Conservation (phyloP, 2,329 filamentous ascomycete genomes). For the Alternaria panax region DNA sequence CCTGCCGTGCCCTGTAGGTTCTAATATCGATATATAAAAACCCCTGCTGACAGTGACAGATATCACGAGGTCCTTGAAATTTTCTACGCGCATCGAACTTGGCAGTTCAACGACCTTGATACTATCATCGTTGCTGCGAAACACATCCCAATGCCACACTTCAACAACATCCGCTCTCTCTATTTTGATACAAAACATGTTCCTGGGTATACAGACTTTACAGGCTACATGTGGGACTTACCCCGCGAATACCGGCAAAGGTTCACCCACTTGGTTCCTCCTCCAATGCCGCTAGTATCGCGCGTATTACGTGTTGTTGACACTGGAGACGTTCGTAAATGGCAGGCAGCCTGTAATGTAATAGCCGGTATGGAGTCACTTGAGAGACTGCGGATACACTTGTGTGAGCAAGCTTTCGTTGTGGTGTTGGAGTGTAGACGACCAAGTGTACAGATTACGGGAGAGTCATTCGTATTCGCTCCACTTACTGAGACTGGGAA, state of each 20-base stretch:
- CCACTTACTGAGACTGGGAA: neutral
- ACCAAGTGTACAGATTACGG: neutral
- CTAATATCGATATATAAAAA: neutral
- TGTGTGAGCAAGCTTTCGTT: neutral
- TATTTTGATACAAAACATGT: neutral
- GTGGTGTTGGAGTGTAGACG: neutral
- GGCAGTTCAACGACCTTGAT: conserved; percentile 3
- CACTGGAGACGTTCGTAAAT: neutral
- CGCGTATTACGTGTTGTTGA: neutral
- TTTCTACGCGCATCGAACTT: neutral
- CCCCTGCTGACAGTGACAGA: neutral
- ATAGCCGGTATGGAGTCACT: neutral
- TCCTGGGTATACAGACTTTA: neutral
- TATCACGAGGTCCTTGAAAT: neutral
- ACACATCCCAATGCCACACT: neutral
- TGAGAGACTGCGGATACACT: neutral
- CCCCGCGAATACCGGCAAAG: neutral
- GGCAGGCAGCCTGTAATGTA: neutral
- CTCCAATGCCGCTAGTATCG: neutral
- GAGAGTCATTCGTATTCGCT: conserved; percentile 1
- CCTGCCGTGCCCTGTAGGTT: conserved; percentile 1
- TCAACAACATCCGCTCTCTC: conserved; percentile 4
- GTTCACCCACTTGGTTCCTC: neutral
- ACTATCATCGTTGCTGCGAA: neutral
- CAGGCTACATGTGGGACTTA: neutral